Conservation (phyloP, 768 basidiomycete genomes). For the Tylopilus sp. region DNA sequence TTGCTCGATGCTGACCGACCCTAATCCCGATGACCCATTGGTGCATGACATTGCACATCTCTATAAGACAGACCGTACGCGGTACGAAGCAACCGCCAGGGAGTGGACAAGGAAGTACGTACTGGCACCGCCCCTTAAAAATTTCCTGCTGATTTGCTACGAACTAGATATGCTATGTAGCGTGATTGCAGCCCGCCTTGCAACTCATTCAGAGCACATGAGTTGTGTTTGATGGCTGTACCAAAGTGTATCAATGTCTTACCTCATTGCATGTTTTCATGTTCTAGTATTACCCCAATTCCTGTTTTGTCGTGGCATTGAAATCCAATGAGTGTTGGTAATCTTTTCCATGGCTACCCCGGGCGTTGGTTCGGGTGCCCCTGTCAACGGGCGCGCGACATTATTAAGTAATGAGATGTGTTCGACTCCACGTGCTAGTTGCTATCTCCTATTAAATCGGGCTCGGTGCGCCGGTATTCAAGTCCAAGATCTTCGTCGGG, state of each 20-base stretch:
- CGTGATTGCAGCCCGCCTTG: slow-evolving; percentile 21
- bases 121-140: not conserved
- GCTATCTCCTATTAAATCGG: not conserved
- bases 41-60: slow-evolving; percentile 98
- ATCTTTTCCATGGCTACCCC: not conserved
- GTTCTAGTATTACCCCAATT: slow-evolving; percentile 32
- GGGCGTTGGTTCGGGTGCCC: no score
- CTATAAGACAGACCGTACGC: slow-evolving; percentile 97
- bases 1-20: slow-evolving; percentile 99
- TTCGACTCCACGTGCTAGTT: not conserved
- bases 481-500: not conserved
- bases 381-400: no score
- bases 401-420: no score
- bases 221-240: slow-evolving; percentile 32
- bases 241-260: slow-evolving; percentile 33
- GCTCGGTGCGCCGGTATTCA: not conserved
- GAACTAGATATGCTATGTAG: slow-evolving; percentile 53
- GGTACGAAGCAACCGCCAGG: slow-evolving; percentile 96
- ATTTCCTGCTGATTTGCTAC: slow-evolving; percentile 1
- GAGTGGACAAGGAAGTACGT: slow-evolving; percentile 99
- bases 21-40: slow-evolving; percentile 98
- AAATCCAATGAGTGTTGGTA: slow-evolving; percentile 18
- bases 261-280: slow-evolving; percentile 30
- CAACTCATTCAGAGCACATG: slow-evolving; percentile 22
- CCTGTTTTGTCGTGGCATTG: slow-evolving; percentile 16